Evolutionary conservation across 73 alveolate species (phyloP).

Genomic region (Tetrahymena thermophila): DNA sequence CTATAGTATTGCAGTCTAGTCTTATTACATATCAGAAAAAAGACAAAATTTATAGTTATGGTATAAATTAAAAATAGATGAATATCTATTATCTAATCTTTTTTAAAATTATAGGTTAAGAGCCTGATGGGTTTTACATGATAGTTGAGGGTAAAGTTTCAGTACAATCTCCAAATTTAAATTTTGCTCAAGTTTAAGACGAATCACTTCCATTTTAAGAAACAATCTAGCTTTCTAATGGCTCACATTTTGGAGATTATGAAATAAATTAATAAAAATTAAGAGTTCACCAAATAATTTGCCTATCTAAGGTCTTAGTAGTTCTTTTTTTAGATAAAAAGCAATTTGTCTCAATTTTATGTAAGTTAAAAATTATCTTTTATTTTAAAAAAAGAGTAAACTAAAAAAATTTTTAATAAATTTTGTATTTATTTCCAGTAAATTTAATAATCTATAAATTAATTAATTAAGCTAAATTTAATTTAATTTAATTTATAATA

Average conservation of each 20-base stretch:
- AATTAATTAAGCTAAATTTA: neutral
- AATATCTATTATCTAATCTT: neutral
- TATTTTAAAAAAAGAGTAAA: neutral
- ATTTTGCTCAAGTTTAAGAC: neutral
- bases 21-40: neutral
- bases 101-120: neutral
- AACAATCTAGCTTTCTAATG: neutral
- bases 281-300: neutral
- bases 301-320: neutral
- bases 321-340: neutral
- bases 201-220: neutral
- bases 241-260: neutral
- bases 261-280: neutral
- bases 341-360: neutral
- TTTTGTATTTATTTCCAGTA: neutral
- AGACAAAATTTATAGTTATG: neutral
- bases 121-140: neutral
- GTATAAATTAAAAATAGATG: neutral
- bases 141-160: neutral
- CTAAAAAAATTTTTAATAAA: neutral
- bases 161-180: neutral
- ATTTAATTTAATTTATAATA: neutral
- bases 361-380: neutral
- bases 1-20: neutral
- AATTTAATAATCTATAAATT: neutral